These are phyloP conservation scores for Echites panduratus DNA, from an alignment of 257 asterid genomes.

Conservation along the genomic window DNA sequence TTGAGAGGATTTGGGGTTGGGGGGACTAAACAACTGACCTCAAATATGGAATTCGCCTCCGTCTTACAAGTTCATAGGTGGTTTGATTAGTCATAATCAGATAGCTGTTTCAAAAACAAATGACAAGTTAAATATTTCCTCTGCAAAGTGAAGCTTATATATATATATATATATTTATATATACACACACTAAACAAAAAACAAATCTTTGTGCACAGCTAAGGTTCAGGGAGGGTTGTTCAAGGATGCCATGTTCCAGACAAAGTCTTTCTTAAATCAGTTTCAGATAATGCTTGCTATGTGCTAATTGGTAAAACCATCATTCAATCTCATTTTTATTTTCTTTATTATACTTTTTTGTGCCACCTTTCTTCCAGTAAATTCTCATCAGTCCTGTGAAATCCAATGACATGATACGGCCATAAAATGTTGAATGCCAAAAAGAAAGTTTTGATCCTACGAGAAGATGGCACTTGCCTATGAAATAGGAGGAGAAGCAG, in stretches of 20 bases:
- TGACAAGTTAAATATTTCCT: conserved; percentile 8
- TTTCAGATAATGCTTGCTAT: neutral
- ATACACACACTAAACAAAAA: neutral
- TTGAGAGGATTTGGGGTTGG: too few species aligned
- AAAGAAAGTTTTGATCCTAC: neutral
- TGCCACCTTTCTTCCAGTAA: neutral
- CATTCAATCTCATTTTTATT: too few species aligned
- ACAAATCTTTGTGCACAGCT: neutral
- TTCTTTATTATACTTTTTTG: neutral
- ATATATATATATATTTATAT: too few species aligned
- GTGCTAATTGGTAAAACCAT: neutral
- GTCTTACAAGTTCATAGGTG: conserved; percentile 89
- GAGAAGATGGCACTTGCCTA: conserved; percentile 39
- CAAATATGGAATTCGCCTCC: conserved; percentile 72
- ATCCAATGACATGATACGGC: neutral
- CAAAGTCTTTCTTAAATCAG: neutral
- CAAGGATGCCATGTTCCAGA: neutral
- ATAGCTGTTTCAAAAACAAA: conserved; percentile 55
- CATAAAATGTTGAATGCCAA: neutral
- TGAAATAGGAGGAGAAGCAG: conserved; percentile 84
- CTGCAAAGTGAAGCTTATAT: neutral
- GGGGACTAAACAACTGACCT: conserved; percentile 44
- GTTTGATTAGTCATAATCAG: conserved; percentile 89
- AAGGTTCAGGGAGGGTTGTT: neutral
- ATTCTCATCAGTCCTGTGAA: neutral